Conservation (phyloP, 2,329 filamentous ascomycete genomes). For the Fusarium tuaranense region DNA sequence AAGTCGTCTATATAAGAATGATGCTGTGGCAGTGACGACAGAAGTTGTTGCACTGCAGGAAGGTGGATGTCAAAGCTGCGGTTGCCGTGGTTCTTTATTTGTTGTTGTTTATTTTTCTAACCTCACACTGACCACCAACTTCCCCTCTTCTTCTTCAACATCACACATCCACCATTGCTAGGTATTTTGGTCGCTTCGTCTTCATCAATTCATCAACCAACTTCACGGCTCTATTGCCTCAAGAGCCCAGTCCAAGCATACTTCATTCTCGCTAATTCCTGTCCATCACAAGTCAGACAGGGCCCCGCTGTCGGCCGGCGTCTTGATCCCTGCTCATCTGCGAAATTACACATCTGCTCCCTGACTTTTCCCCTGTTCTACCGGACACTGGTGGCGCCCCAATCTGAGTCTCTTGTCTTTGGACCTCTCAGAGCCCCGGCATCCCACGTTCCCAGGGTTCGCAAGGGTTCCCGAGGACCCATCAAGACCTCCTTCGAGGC, state of each 20-base stretch:
- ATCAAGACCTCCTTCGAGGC: slow-evolving; percentile 7
- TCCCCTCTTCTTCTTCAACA: slow-evolving; percentile 16
- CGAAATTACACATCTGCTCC: slow-evolving; percentile 42
- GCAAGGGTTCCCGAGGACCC: slow-evolving; percentile 26
- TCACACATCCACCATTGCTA: slow-evolving; percentile 29
- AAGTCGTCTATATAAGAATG: slow-evolving; percentile 2
- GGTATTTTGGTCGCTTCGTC: slow-evolving; percentile 25
- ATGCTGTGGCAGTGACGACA: slow-evolving; percentile 5
- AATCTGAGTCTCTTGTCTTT: slow-evolving; percentile 34
- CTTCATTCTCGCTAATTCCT: slow-evolving; percentile 11
- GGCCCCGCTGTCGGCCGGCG: slow-evolving; percentile 39
- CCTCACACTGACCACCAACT: background rate
- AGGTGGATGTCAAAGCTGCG: slow-evolving; percentile 6
- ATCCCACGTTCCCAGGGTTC: slow-evolving; percentile 27
- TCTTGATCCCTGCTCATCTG: slow-evolving; percentile 38
- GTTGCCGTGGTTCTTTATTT: slow-evolving; percentile 31
- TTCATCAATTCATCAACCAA: slow-evolving; percentile 29
- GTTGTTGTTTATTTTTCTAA: slow-evolving; percentile 35
- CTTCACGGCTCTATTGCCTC: background rate
- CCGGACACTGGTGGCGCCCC: slow-evolving; percentile 31
- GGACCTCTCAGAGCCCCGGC: slow-evolving; percentile 24
- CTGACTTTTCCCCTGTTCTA: slow-evolving; percentile 33
- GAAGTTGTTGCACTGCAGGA: background rate
- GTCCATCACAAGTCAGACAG: slow-evolving; percentile 20
- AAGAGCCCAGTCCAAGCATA: background rate